Evolutionary conservation across 306 rosid species (phyloP).

Genomic region (Quercus parvula): DNA sequence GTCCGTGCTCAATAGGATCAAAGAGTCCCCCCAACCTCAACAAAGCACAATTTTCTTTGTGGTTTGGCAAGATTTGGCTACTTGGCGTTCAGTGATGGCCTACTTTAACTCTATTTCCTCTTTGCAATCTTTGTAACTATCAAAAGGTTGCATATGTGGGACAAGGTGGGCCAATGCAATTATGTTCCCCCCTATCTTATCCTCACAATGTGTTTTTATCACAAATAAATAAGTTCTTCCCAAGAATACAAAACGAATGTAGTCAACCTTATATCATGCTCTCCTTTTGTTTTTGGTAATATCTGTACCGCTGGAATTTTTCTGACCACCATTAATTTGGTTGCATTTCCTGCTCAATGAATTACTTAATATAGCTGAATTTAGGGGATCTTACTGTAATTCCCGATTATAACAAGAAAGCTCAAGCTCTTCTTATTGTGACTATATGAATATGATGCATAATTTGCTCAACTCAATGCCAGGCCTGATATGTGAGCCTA

Average conservation of each 20-base stretch:
- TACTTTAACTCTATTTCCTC: too few species aligned
- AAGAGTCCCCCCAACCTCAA: not conserved
- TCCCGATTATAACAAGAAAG: not conserved
- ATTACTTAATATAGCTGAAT: not conserved
- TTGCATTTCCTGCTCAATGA: not conserved
- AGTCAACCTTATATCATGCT: not conserved
- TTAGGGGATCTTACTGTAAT: not conserved
- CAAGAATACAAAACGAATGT: not conserved
- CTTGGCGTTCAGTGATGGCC: too few species aligned
- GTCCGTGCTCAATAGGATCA: too few species aligned
- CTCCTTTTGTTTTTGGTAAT: not conserved
- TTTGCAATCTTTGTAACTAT: too few species aligned
- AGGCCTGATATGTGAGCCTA: not conserved
- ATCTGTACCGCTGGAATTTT: not conserved
- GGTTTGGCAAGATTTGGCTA: too few species aligned
- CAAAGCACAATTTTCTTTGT: too few species aligned
- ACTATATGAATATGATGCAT: not conserved
- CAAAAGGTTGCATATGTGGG: too few species aligned
- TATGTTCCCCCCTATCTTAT: not conserved
- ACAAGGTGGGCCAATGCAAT: not conserved
- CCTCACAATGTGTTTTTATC: not conserved
- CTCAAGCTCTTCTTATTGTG: not conserved
- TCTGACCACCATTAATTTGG: not conserved
- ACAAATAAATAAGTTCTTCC: not conserved
- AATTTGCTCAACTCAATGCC: not conserved